Conservation (phyloP, 1,284 basidiomycete species). For the Tilletiaria anomala region DNA sequence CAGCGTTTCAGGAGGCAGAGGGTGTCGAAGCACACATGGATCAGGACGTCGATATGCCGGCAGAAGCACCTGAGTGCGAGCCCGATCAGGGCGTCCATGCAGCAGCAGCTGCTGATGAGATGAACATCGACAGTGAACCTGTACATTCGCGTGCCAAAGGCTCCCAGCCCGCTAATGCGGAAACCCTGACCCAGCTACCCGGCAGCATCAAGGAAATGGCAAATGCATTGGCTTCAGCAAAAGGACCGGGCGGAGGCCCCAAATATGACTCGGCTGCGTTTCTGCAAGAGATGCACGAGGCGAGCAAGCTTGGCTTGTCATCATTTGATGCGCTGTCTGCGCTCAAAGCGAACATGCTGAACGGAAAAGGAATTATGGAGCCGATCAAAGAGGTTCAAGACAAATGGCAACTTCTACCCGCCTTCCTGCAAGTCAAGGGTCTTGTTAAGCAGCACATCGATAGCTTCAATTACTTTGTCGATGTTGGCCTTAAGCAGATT, state of each 20-base stretch:
- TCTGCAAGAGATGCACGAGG: no score
- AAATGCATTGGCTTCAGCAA: neutral
- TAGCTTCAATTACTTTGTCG: constrained; percentile 98
- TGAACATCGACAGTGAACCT: no score
- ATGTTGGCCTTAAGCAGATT: constrained; percentile 71
- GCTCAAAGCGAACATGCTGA: neutral
- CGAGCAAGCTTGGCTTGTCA: neutral
- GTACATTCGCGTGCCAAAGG: no score
- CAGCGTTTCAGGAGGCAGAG: no score
- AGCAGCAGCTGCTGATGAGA: no score
- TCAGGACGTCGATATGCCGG: no score
- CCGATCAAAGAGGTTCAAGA: constrained; percentile 42
- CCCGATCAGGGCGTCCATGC: no score
- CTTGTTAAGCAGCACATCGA: constrained; percentile 86
- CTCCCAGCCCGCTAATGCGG: no score
- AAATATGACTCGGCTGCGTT: neutral
- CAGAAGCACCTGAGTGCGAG: no score
- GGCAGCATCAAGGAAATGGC: no score
- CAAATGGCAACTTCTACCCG: constrained; percentile 38
- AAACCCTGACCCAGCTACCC: neutral
- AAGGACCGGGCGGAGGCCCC: neutral
- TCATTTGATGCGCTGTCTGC: constrained; percentile 1
- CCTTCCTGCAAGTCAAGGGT: constrained; percentile 38
- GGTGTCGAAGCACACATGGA: no score
- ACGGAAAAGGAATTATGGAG: constrained; percentile 41